Percentiles rank a stretch among this genome's conserved stretches.
Conservation (phyloP, 306 rosid species). For the Clitoria ternatea region DNA sequence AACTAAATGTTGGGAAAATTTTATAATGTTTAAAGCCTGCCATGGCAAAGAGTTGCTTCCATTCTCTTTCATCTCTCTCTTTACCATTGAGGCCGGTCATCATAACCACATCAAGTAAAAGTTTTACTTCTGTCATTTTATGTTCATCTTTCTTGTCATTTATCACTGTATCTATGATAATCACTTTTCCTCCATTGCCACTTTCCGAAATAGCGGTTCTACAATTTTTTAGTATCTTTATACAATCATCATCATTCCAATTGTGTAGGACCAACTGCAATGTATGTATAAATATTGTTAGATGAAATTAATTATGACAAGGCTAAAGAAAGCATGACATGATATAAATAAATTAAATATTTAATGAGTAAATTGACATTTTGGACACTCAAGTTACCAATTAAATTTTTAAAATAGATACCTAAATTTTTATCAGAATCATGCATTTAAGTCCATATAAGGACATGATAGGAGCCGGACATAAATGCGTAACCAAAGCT, state of each 20-base stretch:
- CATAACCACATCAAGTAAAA: background rate
- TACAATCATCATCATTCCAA: constrained; percentile 14
- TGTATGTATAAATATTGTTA: no score
- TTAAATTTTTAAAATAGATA: no score
- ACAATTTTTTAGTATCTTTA: constrained; percentile 6
- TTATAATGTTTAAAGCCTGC: background rate
- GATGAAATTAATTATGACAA: no score
- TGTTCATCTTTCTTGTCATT: constrained; percentile 6
- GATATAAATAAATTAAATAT: no score
- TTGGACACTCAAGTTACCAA: no score
- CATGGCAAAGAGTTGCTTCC: background rate
- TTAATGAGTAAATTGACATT: no score
- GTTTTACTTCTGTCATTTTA: background rate
- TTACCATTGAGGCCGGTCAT: constrained; percentile 5
- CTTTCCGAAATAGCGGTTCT: background rate
- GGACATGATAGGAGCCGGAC: no score
- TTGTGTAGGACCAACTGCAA: constrained; percentile 10
- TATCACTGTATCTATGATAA: background rate
- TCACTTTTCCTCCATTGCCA: background rate
- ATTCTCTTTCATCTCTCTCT: background rate
- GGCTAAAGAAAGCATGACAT: no score
- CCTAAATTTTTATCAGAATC: no score
- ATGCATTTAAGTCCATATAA: no score
- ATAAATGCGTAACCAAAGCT: no score
- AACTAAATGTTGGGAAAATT: constrained; percentile 2